A percentile compares a stretch with the other conserved stretches of the same genome.
Conservation (phyloP, 768 basidiomycete species). For the Boletus sp. region DNA sequence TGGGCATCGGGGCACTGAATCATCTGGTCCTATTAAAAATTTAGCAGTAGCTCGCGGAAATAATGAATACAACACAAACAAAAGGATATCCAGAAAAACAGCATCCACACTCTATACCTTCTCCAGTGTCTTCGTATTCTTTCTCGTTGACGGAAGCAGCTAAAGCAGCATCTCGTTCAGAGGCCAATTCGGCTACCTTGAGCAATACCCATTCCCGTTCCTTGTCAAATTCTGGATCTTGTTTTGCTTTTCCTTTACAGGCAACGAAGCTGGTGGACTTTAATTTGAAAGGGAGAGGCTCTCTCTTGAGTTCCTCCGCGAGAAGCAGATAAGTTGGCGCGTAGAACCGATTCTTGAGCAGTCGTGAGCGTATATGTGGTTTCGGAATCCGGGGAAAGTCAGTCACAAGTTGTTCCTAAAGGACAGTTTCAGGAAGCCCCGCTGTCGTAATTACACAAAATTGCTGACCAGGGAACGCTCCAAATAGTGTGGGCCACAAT, state of each 20-base stretch:
- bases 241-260: slow-evolving; percentile 40
- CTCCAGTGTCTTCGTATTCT: slow-evolving; percentile 48
- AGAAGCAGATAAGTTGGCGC: slow-evolving; percentile 64
- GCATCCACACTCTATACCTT: slow-evolving; percentile 83
- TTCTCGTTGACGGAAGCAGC: slow-evolving; percentile 38
- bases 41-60: background rate
- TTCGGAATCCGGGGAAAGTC: slow-evolving; percentile 62
- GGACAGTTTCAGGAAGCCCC: background rate
- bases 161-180: slow-evolving; percentile 26
- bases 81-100: slow-evolving; percentile 75
- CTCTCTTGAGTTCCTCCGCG: slow-evolving; percentile 31
- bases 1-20: slow-evolving; percentile 89
- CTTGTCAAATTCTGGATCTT: slow-evolving; percentile 44
- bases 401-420: slow-evolving; percentile 49
- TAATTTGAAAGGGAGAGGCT: slow-evolving; percentile 36
- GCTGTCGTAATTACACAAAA: background rate
- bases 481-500: slow-evolving; percentile 46
- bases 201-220: slow-evolving; percentile 49
- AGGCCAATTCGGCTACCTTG: slow-evolving; percentile 30
- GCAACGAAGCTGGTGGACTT: slow-evolving; percentile 35
- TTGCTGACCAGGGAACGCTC: slow-evolving; percentile 49
- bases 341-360: slow-evolving; percentile 48
- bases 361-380: slow-evolving; percentile 46
- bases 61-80: slow-evolving; percentile 42
- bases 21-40: slow-evolving; percentile 63